Percentiles rank a stretch among this genome's conserved stretches.
Conservation (phyloP, 2,329 filamentous ascomycete genomes). For the Myriosclerotinia scirpicola region DNA sequence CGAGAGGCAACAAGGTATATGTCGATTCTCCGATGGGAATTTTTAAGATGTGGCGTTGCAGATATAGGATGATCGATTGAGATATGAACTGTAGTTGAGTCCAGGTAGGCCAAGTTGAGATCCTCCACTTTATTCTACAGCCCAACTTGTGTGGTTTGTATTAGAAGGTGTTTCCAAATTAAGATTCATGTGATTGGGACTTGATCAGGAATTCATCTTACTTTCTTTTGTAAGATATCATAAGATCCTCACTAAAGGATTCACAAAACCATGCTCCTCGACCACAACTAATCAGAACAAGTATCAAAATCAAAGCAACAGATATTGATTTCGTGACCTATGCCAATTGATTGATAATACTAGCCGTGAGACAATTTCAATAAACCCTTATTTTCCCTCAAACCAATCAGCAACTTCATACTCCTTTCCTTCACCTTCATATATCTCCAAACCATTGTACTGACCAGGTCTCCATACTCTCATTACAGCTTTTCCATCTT, state of each 20-base stretch:
- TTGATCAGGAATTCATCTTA: not conserved
- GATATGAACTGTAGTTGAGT: no score
- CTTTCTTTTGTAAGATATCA: not conserved
- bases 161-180: no score
- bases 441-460: slow-evolving; percentile 37
- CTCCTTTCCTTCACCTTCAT: slow-evolving; percentile 39
- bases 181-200: not conserved
- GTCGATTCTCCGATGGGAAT: no score
- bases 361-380: not conserved
- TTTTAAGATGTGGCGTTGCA: no score
- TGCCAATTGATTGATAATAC: not conserved
- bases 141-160: no score
- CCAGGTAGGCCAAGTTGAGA: no score
- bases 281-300: not conserved
- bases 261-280: not conserved
- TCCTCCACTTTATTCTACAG: no score
- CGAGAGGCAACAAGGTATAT: no score
- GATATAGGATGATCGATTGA: no score
- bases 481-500: slow-evolving; percentile 56
- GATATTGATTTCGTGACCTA: not conserved
- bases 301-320: not conserved
- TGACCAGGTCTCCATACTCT: slow-evolving; percentile 52
- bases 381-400: not conserved
- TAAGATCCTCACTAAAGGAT: not conserved
- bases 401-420: slow-evolving; percentile 39